A percentile compares a stretch with the other conserved stretches of the same genome.
Conservation (phyloP, 768 basidiomycete species). For the Boletus patriciae region DNA sequence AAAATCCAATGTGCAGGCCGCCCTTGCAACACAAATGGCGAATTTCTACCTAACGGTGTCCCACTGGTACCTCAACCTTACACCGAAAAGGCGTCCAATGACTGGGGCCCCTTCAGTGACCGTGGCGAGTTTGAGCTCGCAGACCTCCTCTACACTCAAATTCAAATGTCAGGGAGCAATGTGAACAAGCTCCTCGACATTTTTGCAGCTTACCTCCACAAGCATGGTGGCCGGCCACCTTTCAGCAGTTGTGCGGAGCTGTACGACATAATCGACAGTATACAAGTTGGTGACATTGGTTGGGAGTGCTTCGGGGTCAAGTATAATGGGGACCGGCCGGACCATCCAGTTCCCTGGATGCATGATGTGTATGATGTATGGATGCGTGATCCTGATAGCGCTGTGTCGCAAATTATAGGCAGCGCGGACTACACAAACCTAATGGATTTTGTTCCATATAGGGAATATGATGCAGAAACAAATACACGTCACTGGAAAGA, state of each 20-base stretch:
- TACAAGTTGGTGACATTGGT: background rate
- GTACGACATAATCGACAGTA: background rate
- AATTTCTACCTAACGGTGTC: slow-evolving; percentile 8
- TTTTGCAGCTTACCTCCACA: background rate
- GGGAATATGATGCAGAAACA: background rate
- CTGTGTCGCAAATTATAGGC: background rate
- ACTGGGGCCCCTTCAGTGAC: slow-evolving; percentile 4
- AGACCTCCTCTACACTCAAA: background rate
- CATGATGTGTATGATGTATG: background rate
- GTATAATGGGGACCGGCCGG: background rate
- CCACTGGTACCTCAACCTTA: background rate
- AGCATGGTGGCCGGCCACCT: background rate
- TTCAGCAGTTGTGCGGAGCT: background rate
- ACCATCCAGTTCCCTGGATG: background rate
- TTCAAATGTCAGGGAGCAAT: background rate
- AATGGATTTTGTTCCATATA: background rate
- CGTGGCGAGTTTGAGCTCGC: background rate
- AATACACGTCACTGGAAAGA: background rate
- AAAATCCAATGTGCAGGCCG: background rate
- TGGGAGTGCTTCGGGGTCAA: background rate
- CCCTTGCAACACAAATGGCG: background rate
- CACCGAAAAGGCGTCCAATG: background rate
- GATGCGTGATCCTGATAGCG: background rate
- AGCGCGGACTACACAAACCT: background rate
- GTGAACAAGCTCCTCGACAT: background rate